These are phyloP conservation scores for Amanita rubescens DNA, from an alignment of 768 basidiomycete genomes.

Conservation along the genomic window DNA sequence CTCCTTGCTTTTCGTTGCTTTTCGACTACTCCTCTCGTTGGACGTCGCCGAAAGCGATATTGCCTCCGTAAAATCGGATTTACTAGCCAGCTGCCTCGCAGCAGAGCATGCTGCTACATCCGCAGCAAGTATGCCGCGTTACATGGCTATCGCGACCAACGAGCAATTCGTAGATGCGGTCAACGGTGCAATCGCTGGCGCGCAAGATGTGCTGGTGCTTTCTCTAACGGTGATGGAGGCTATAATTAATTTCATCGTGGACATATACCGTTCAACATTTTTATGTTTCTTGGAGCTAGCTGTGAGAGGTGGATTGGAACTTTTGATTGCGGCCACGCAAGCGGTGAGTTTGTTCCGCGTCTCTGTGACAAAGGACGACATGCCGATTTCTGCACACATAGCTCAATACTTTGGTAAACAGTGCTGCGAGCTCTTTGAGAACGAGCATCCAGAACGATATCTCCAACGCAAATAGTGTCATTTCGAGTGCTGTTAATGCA, in stretches of 20 bases:
- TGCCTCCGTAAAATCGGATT: constrained; percentile 59
- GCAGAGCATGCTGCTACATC: constrained; percentile 78
- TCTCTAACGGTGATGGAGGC: constrained; percentile 80
- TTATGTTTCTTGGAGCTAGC: constrained; percentile 91
- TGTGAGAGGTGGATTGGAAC: constrained; percentile 69
- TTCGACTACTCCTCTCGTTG: constrained; percentile 71
- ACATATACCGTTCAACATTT: constrained; percentile 88
- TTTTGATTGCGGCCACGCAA: constrained; percentile 77
- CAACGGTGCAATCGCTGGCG: constrained; percentile 71
- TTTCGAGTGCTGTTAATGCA: constrained; percentile 52
- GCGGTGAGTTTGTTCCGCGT: constrained; percentile 44
- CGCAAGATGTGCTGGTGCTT: constrained; percentile 64
- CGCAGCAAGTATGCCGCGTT: constrained; percentile 83
- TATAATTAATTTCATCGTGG: constrained; percentile 86
- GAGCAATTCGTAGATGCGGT: constrained; percentile 70
- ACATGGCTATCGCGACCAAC: constrained; percentile 80
- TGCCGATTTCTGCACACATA: constrained; percentile 19
- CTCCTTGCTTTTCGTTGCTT: constrained; percentile 82
- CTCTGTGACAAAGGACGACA: background rate
- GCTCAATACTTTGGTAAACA: constrained; percentile 67
- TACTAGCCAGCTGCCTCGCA: constrained; percentile 81
- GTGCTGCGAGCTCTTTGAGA: constrained; percentile 50
- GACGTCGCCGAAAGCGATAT: constrained; percentile 61
- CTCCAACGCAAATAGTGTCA: constrained; percentile 55
- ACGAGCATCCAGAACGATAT: constrained; percentile 70